phyloP scores from a whole-genome alignment of 345 rosid genomes.

The Mercurialis annua region DNA sequence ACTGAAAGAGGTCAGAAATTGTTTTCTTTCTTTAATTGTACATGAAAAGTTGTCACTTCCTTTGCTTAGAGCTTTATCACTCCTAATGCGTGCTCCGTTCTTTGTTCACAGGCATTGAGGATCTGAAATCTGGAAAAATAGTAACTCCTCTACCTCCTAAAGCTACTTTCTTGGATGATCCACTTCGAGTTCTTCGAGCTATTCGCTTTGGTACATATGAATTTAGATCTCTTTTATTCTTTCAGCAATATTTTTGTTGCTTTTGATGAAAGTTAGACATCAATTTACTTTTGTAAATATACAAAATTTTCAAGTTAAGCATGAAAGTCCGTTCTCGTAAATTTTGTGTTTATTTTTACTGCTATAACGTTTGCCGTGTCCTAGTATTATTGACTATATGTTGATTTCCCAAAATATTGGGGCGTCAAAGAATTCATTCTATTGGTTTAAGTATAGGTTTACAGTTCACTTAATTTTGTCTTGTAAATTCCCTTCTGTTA shows the following conservation, averaged over 20 bases:
- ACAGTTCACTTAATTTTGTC: background rate
- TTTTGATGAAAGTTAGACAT: background rate
- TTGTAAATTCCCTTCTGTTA: too few relatives aligned
- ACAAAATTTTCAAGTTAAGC: background rate
- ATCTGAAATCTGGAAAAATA: slow-evolving; percentile 74
- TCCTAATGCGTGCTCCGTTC: slow-evolving; percentile 1
- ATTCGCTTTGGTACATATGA: slow-evolving; percentile 79
- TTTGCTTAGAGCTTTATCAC: background rate
- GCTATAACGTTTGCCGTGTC: too few relatives aligned
- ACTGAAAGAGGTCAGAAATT: slow-evolving; percentile 70
- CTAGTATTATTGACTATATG: background rate
- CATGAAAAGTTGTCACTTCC: slow-evolving; percentile 6
- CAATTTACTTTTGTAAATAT: background rate
- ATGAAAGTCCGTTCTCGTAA: background rate
- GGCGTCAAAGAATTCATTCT: background rate
- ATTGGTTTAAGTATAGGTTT: too few relatives aligned
- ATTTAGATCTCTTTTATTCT: slow-evolving; percentile 1
- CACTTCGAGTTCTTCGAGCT: slow-evolving; percentile 91
- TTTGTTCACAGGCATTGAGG: slow-evolving; percentile 56
- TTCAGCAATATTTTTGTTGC: background rate
- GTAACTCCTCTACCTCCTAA: slow-evolving; percentile 87
- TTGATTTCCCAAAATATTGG: background rate
- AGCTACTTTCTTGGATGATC: slow-evolving; percentile 93
- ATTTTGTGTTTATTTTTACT: too few relatives aligned
- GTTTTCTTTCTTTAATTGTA: background rate